Conservation (phyloP, 441 rosid genomes). For the Kokia cookei region DNA sequence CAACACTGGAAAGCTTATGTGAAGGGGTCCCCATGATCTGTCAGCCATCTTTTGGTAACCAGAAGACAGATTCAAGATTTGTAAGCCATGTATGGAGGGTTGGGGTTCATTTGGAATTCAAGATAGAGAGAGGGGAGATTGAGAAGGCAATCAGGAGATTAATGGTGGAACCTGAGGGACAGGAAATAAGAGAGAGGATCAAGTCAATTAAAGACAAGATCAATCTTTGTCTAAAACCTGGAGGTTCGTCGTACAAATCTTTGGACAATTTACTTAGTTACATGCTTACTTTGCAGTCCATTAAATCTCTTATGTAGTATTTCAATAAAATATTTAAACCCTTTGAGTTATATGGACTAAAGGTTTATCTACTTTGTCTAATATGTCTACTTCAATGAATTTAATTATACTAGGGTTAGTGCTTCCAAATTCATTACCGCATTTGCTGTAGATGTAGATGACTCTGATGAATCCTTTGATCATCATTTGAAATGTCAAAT, state of each 20-base stretch:
- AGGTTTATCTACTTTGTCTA: too few species aligned
- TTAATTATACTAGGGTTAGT: too few species aligned
- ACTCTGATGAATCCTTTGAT: too few species aligned
- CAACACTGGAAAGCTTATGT: constrained; percentile 36
- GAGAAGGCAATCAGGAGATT: constrained; percentile 23
- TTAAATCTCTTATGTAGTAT: too few species aligned
- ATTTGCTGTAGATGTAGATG: too few species aligned
- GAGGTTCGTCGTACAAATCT: constrained; percentile 33
- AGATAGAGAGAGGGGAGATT: constrained; percentile 29
- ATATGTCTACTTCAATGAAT: too few species aligned
- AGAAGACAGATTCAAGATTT: constrained; percentile 30
- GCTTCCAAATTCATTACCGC: too few species aligned
- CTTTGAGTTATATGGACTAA: too few species aligned
- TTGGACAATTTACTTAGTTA: constrained; percentile 22
- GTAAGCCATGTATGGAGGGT: constrained; percentile 36
- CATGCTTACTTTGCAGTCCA: constrained; percentile 14
- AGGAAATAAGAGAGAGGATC: constrained; percentile 24
- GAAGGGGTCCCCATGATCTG: constrained; percentile 54
- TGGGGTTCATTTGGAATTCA: constrained; percentile 25
- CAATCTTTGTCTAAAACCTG: constrained; percentile 15
- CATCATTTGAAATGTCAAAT: too few species aligned
- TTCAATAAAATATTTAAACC: too few species aligned
- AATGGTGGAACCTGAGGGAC: constrained; percentile 23
- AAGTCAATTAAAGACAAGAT: constrained; percentile 25
- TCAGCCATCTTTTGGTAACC: constrained; percentile 38